Conservation (phyloP, 176 grass and related monocot genomes). For the Dendrocalamus sinicus region DNA sequence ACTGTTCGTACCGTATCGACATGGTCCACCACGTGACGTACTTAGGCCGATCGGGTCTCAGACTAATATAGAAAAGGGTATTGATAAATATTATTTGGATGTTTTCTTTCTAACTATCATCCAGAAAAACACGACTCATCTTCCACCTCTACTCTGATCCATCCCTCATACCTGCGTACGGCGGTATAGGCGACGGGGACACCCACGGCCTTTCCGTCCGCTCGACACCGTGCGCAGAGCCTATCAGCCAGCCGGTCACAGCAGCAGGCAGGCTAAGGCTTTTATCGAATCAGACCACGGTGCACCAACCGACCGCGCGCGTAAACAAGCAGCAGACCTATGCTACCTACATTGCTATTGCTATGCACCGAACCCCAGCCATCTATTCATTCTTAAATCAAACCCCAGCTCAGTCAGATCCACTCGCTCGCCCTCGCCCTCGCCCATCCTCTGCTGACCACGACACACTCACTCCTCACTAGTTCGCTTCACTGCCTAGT, state of each 20-base stretch:
- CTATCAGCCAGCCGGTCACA: not conserved
- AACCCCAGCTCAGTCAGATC: constrained; percentile 13
- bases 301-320: constrained; percentile 46
- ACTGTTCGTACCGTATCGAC: too few relatives aligned
- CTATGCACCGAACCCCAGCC: not conserved
- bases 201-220: not conserved
- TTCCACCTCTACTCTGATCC: not conserved
- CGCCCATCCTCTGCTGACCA: not conserved
- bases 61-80: too few relatives aligned
- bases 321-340: constrained; percentile 39
- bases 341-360: not conserved
- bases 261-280: not conserved
- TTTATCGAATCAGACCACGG: constrained; percentile 31
- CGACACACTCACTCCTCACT: not conserved
- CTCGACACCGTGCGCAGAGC: not conserved
- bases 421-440: not conserved
- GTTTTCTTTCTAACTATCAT: too few relatives aligned
- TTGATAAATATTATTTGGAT: too few relatives aligned
- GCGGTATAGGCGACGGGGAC: constrained; percentile 4
- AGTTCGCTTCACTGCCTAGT: not conserved
- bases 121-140: too few relatives aligned
- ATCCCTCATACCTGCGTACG: constrained; percentile 38
- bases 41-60: too few relatives aligned
- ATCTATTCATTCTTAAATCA: constrained; percentile 34
- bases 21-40: too few relatives aligned